Base-by-base conservation (phyloP, 371 early-diverging fungal genomes). In the Mortierella sp. region DNA sequence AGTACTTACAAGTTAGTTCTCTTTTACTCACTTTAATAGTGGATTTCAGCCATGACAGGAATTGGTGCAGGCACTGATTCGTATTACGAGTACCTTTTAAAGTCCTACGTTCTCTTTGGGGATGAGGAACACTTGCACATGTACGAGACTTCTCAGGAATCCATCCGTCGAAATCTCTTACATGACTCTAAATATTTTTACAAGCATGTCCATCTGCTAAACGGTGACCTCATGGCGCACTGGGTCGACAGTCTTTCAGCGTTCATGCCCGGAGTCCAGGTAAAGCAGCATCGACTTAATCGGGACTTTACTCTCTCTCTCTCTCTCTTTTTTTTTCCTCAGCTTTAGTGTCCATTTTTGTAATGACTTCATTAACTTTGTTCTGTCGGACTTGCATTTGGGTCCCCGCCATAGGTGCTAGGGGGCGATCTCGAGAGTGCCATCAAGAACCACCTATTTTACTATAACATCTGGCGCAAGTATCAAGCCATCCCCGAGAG, bases 61-160 rank as follows among this genome's bases (percentile, higher is more conserved):
- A 90, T 96, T 18, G 95, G 97, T 18, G 98, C 97, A 4, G 98
- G 98, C 44, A 88, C 96, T 23, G 99, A 98, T 82, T 96, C 96
- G 7, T 91, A 93, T 25, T 97, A 91, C 81, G 98, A 98, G 84
- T 98, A 98, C 68, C 82, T 97, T 45, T 73, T 97, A 19, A 98
- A 98, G 80, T 89, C 93, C 0, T 91, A 94, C 69, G 84, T 97
- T 5, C 85, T 97, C 16, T 94, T 98, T 85, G 95, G 93, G 12
- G 96, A 96, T 61, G 64, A 81, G 0, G 86, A 90, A 26, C 95
- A 94, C 64, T 74, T 92, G 23, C 83, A 85, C 2, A 89, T 93
- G 81, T 98, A 97, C 80, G 87, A 92, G n/a, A 74, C 86, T n/a
- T 87, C 96, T 1, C 96, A 97, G 67, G 71, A 79, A 7, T 90